phyloP scores from a whole-genome alignment of 371 early-diverging fungal genomes.

The Rhizopus stolonifer region DNA sequence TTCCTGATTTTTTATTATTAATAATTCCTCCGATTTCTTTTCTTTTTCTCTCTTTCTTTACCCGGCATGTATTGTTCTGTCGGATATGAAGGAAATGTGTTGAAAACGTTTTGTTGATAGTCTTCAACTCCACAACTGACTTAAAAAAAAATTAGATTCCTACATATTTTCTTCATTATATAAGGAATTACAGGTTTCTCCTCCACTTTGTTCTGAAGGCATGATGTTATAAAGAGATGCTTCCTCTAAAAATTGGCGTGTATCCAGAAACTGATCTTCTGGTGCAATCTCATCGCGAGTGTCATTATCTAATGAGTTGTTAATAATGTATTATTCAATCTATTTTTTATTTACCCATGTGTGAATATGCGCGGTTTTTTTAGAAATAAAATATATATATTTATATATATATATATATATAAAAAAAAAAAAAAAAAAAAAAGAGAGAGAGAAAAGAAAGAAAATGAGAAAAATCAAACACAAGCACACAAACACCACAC shows the following conservation, averaged over 20 bases:
- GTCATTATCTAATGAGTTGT: neutral
- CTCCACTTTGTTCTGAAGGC: neutral
- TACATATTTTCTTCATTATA: too few relatives aligned
- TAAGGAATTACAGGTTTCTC: too few relatives aligned
- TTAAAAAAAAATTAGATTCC: too few relatives aligned
- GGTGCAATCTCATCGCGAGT: neutral
- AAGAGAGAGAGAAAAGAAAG: neutral
- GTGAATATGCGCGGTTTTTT: too few relatives aligned
- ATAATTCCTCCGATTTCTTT: neutral
- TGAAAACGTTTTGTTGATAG: neutral
- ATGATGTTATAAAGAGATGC: neutral
- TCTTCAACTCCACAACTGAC: neutral
- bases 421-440: neutral
- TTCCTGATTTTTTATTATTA: neutral
- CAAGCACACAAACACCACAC: too few relatives aligned
- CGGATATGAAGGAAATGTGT: neutral
- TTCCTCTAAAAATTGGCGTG: neutral
- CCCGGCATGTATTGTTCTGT: conserved; percentile 3
- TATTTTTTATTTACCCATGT: neutral
- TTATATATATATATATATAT: neutral
- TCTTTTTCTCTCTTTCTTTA: neutral
- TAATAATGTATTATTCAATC: neutral
- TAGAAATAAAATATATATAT: neutral
- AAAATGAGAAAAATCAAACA: too few relatives aligned
- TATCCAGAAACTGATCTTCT: conserved; percentile 2